phyloP scores from a whole-genome alignment of 257 asterid genomes.

The Knoxia roxburghii region DNA sequence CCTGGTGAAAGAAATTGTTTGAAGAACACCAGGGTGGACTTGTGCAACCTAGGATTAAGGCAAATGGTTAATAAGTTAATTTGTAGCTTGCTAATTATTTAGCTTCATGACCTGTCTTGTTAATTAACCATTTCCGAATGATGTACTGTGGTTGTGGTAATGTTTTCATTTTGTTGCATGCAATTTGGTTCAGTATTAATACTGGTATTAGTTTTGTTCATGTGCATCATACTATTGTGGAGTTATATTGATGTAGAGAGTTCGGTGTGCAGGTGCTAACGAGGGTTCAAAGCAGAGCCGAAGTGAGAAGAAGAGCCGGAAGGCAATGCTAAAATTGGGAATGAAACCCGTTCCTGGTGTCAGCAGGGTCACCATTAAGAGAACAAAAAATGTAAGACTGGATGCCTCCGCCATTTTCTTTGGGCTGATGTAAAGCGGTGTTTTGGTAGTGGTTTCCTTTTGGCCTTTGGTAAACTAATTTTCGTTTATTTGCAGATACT shows the following conservation, averaged over 20 bases:
- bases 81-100: too few relatives aligned
- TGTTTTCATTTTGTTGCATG: too few relatives aligned
- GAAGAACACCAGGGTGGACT: too few relatives aligned
- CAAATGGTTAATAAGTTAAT: too few relatives aligned
- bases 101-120: background rate
- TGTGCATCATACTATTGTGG: background rate
- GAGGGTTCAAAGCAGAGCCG: slow-evolving; percentile 86
- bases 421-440: background rate
- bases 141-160: background rate
- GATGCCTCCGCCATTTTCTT: background rate
- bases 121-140: background rate
- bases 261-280: slow-evolving; percentile 32
- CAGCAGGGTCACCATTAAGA: slow-evolving; percentile 80
- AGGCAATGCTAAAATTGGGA: slow-evolving; percentile 95
- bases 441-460: background rate
- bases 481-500: slow-evolving; percentile 39
- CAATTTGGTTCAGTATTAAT: too few relatives aligned
- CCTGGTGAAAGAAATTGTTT: too few relatives aligned
- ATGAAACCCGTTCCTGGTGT: slow-evolving; percentile 83
- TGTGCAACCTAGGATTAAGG: too few relatives aligned
- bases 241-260: background rate
- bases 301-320: slow-evolving; percentile 93
- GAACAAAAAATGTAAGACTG: slow-evolving; percentile 60
- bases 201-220: background rate
- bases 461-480: background rate